phyloP scores from a whole-genome alignment of 805 yeast genomes.

The Danielozyma ontarioensis region DNA sequence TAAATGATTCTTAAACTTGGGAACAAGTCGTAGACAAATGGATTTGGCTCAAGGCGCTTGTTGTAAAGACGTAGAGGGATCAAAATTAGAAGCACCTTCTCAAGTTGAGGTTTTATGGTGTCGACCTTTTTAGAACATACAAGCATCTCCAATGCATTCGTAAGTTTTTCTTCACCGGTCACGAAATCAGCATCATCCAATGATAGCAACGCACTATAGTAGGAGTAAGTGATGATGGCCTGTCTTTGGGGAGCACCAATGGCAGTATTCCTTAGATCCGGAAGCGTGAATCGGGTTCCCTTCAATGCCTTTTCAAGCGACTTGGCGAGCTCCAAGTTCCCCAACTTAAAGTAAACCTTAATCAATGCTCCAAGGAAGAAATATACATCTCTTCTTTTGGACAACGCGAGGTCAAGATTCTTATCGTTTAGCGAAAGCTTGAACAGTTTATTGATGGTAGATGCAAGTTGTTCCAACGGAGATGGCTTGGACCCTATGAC shows the following conservation, averaged over 20 bases:
- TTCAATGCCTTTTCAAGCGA: constrained; percentile 66
- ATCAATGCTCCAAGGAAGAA: constrained; percentile 67
- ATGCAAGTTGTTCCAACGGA: constrained; percentile 49
- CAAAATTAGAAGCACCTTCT: constrained; percentile 51
- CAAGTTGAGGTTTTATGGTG: constrained; percentile 21
- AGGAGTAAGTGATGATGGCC: constrained; percentile 58
- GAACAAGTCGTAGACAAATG: constrained; percentile 30
- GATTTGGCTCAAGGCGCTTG: constrained; percentile 42
- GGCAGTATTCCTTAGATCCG: constrained; percentile 31
- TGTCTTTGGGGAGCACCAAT: constrained; percentile 13
- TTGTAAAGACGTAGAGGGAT: constrained; percentile 59
- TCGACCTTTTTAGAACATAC: constrained; percentile 14
- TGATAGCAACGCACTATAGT: constrained; percentile 63
- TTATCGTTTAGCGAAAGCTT: constrained; percentile 77
- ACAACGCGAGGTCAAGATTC: constrained; percentile 40
- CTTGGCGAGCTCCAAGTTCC: constrained; percentile 67
- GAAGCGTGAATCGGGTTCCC: constrained; percentile 49
- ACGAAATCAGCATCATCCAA: constrained; percentile 60
- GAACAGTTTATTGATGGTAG: constrained; percentile 67
- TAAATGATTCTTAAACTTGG: constrained; percentile 42
- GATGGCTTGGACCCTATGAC: constrained; percentile 18
- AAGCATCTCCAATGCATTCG: constrained; percentile 41
- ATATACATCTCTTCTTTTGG: constrained; percentile 63
- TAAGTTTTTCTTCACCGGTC: constrained; percentile 47
- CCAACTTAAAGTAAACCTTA: constrained; percentile 60